Conservation (phyloP, 768 basidiomycete genomes). For the Podaxis mareebaensis region DNA sequence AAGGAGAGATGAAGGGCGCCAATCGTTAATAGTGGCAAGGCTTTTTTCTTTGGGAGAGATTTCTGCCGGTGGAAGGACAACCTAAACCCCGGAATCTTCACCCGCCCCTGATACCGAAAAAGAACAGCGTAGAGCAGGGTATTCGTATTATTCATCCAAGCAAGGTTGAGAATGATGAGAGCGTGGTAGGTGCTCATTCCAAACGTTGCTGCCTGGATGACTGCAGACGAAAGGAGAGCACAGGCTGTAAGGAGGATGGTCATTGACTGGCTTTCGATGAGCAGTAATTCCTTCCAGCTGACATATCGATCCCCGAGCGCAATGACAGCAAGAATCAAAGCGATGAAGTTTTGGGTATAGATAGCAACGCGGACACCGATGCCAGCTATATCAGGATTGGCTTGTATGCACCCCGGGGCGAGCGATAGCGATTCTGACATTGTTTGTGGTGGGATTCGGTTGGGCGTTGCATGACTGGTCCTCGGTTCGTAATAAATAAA, state of each 20-base stretch:
- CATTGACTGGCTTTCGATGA: not conserved
- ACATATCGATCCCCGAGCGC: constrained; percentile 2
- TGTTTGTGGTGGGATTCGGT: not conserved
- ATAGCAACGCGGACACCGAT: constrained; percentile 28
- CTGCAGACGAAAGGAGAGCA: constrained; percentile 26
- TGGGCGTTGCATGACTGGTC: not conserved
- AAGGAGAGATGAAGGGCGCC: constrained; percentile 13
- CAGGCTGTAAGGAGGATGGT: constrained; percentile 26
- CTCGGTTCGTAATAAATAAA: not conserved
- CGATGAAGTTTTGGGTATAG: constrained; percentile 27
- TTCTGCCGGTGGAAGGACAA: not conserved
- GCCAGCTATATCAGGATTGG: constrained; percentile 20
- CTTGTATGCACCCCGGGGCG: not conserved
- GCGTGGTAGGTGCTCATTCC: constrained; percentile 23
- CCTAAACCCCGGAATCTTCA: not conserved
- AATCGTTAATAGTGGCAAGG: not conserved
- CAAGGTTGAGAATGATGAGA: constrained; percentile 25
- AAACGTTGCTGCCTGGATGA: constrained; percentile 21
- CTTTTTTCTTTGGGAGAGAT: not conserved
- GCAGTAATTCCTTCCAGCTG: not conserved
- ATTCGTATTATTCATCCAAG: constrained; percentile 30
- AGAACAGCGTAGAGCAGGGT: constrained; percentile 17
- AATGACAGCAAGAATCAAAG: constrained; percentile 24
- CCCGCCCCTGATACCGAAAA: constrained; percentile 8
- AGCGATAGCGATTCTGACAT: not conserved